These are phyloP conservation scores for Aureobasidium sp. DNA, from an alignment of 2,329 filamentous ascomycete genomes.

Conservation along the genomic window DNA sequence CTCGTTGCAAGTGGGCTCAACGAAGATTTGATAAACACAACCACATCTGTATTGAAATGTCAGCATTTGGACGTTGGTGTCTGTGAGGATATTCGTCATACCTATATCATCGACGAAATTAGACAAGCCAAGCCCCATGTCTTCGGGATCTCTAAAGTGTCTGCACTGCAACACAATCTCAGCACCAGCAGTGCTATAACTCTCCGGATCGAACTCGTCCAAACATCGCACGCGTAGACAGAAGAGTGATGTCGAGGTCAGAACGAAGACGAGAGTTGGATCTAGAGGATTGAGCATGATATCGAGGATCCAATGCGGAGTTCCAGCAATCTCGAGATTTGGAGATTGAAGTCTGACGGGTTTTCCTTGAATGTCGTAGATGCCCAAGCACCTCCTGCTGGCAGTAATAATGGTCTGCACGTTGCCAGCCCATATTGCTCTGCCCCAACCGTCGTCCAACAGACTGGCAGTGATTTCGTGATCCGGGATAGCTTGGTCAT, in stretches of 20 bases:
- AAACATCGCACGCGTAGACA: slow-evolving; percentile 37
- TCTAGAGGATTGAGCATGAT: slow-evolving; percentile 41
- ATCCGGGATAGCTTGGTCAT: slow-evolving; percentile 18
- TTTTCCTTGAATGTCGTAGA: slow-evolving; percentile 27
- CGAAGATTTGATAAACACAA: slow-evolving; percentile 27
- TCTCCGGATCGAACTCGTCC: slow-evolving; percentile 19
- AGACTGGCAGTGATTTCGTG: slow-evolving; percentile 28
- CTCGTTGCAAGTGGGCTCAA: slow-evolving; percentile 25
- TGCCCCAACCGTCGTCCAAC: slow-evolving; percentile 41
- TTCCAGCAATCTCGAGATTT: slow-evolving; percentile 21
- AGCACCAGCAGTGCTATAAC: slow-evolving; percentile 23
- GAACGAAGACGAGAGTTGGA: slow-evolving; percentile 45
- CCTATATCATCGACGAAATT: slow-evolving; percentile 24
- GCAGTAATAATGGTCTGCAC: slow-evolving; percentile 44
- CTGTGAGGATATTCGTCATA: slow-evolving; percentile 16
- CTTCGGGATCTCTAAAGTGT: slow-evolving; percentile 47
- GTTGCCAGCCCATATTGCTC: slow-evolving; percentile 40
- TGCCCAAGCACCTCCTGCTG: slow-evolving; percentile 33
- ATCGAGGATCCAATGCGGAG: slow-evolving; percentile 48
- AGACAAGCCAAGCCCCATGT: slow-evolving; percentile 39
- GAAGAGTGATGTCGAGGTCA: slow-evolving; percentile 47
- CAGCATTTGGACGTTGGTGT: not conserved
- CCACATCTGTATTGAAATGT: slow-evolving; percentile 18
- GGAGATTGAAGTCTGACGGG: slow-evolving; percentile 21
- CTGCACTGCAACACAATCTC: slow-evolving; percentile 38